Evolutionary conservation across 2,329 filamentous ascomycete genomes (phyloP), one percentile per base, ranked within the genome.

Genomic region (Chaetomium olivaceum): DNA sequence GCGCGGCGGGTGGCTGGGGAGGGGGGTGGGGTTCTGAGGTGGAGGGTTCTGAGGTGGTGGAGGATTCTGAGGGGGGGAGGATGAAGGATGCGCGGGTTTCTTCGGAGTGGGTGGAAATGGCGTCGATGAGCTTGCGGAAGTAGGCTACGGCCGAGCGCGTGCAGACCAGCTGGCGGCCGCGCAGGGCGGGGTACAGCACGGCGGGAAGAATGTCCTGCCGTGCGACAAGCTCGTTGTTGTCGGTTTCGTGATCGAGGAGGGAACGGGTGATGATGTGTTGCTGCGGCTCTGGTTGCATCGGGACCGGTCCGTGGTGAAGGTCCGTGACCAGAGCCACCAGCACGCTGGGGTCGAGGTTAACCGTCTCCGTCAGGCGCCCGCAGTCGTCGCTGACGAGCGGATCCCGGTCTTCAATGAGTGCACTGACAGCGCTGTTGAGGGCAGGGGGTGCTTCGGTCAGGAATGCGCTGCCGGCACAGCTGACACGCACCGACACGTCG

Each of bases 311-410:
- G 73, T 93, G 89, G 1, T 88, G 90, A 29, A 93, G 86, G 71
- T 93, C 91, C 0, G 90, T 92, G 1, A 89, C 85, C 2, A 93
- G 79, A 4, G 89, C 90, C 5, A 93, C 83, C 6, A 93, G 81
- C 56, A 92, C 85, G 1, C 90, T 92, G 62, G 86, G 88, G 74
- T 89, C 87, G 63, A 89, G 82, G 71, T 89, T 88, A 31, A 89
- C 73, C 0, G 77, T 80, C 0, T 69, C 52, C 1, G 73, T 75
- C 19, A 77, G 58, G 1, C 64, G 61, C 29, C 68, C 63, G 36
- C 72, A 69, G 9, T 73, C 64, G 3, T 70, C 67, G 2, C 68
- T 71, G 19, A 75, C 68, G 1, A 73, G 65, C 1, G 55, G 64
- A 19, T 64, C 63, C 0, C 73, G 67, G 36, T 67, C 68, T 3